Evolutionary conservation across 176 grass and related monocot species (phyloP).

Genomic region (Cymbopogon citratus): DNA sequence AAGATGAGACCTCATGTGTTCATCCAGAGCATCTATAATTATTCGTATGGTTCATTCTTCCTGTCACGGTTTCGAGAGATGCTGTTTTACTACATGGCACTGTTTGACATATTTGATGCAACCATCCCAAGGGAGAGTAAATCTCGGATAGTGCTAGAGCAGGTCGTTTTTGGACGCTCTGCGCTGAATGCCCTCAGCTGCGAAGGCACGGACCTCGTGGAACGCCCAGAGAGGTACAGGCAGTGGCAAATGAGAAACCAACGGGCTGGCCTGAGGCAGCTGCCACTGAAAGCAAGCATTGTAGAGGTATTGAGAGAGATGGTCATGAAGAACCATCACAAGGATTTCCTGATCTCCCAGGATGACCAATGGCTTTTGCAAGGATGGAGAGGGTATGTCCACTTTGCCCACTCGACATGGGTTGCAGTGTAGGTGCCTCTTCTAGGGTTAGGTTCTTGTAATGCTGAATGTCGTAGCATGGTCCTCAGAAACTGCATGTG

Average conservation of each 20-base stretch:
- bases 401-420: not conserved
- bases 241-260: not conserved
- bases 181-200: not conserved
- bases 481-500: too few relatives aligned
- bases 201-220: not conserved
- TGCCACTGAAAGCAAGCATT: not conserved
- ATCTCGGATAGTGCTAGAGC: too few relatives aligned
- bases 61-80: not conserved
- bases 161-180: too few relatives aligned
- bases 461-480: not conserved
- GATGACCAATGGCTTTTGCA: not conserved
- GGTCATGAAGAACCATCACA: not conserved
- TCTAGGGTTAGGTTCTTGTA: not conserved
- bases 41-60: not conserved
- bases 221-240: not conserved
- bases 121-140: too few relatives aligned
- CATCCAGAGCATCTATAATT: not conserved
- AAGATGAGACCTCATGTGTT: not conserved
- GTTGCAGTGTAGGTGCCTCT: not conserved
- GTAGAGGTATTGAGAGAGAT: not conserved
- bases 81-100: too few relatives aligned
- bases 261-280: not conserved
- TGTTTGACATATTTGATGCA: too few relatives aligned
- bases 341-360: not conserved
- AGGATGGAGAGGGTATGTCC: not conserved